Conservation (phyloP, 495 filamentous ascomycete species). For the Pyrenopolyporus hunteri region DNA sequence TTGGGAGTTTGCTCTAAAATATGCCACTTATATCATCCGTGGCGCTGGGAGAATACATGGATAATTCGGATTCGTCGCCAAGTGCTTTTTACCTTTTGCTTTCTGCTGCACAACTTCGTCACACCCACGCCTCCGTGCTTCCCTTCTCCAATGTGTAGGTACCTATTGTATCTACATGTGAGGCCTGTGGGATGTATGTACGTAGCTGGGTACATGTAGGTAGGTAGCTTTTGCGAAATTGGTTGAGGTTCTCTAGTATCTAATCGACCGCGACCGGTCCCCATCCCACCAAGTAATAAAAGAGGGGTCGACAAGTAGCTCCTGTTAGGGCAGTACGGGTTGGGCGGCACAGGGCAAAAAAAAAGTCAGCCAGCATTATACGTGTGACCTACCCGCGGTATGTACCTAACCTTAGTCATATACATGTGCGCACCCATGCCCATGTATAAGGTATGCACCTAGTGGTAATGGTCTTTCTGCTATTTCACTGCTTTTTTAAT, state of each 20-base stretch:
- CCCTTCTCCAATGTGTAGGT: background rate
- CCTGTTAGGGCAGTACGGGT: constrained; percentile 13
- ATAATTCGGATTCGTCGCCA: constrained; percentile 6
- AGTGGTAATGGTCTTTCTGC: too few relatives aligned
- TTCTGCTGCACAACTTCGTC: constrained; percentile 6
- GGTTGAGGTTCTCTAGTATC: background rate
- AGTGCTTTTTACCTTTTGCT: background rate
- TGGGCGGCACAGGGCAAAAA: background rate
- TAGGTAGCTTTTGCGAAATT: too few relatives aligned
- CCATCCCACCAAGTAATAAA: background rate
- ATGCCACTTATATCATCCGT: background rate
- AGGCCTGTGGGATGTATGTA: too few relatives aligned
- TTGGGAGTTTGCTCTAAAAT: background rate
- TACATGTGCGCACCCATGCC: too few relatives aligned
- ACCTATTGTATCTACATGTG: too few relatives aligned
- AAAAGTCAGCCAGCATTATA: background rate
- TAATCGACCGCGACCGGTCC: background rate
- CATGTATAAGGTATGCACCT: too few relatives aligned
- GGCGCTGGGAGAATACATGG: constrained; percentile 5
- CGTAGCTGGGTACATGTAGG: too few relatives aligned
- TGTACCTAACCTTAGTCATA: too few relatives aligned
- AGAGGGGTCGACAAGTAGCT: constrained; percentile 3
- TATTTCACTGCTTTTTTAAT: background rate
- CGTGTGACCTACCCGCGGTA: background rate
- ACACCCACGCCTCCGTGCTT: background rate